Evolutionary conservation across 2,329 filamentous ascomycete species (phyloP).

Genomic region (Keithomyces neogunnii): DNA sequence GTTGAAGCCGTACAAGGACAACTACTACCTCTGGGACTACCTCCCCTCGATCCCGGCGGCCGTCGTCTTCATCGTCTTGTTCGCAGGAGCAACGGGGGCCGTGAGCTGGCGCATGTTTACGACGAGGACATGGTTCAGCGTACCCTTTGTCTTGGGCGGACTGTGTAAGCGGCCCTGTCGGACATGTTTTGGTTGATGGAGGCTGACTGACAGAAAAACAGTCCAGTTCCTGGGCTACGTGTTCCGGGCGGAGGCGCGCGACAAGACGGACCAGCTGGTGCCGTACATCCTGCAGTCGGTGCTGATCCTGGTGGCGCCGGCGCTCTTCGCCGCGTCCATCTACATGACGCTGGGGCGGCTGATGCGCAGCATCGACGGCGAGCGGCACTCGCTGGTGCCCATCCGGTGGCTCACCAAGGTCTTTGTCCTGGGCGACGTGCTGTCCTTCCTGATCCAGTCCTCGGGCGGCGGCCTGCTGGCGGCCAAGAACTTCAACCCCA

Average conservation of each 20-base stretch:
- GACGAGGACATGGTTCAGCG: constrained; percentile 40
- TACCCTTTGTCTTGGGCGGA: constrained; percentile 38
- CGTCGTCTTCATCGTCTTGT: constrained; percentile 36
- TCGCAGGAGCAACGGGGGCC: constrained; percentile 31
- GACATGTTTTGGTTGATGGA: too few species aligned
- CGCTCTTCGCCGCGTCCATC: constrained; percentile 39
- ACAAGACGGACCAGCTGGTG: constrained; percentile 19
- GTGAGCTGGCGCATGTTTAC: constrained; percentile 34
- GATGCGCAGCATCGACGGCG: constrained; percentile 28
- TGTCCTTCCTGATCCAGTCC: constrained; percentile 43
- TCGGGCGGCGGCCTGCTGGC: constrained; percentile 31
- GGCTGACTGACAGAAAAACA: constrained; percentile 9
- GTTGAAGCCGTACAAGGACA: constrained; percentile 19
- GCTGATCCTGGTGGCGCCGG: constrained; percentile 37
- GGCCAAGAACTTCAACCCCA: constrained; percentile 6
- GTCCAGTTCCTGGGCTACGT: constrained; percentile 37
- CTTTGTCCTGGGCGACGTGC: constrained; percentile 46
- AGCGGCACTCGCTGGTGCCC: constrained; percentile 23
- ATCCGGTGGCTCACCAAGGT: constrained; percentile 39
- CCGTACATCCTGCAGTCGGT: constrained; percentile 34
- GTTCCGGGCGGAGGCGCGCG: constrained; percentile 20
- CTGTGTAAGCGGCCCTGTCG: constrained; percentile 27
- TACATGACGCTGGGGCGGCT: constrained; percentile 42
- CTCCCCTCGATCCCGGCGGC: constrained; percentile 36
- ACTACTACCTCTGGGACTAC: constrained; percentile 26